phyloP scores from a whole-genome alignment of 805 yeast species.

The Clavispora asparagi region DNA sequence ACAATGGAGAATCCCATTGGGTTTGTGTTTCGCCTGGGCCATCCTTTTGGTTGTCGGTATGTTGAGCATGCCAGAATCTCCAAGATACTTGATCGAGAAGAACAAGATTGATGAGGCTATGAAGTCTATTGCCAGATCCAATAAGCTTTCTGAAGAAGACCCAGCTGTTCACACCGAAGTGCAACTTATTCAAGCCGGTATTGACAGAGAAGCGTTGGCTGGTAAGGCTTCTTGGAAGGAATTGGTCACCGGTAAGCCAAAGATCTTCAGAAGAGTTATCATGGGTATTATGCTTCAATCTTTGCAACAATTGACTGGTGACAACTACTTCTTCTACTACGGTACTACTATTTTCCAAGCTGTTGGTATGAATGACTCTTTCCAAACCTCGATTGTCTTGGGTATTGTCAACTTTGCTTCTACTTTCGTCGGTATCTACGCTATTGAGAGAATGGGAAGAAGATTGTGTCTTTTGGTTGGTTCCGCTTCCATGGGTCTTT shows the following conservation, averaged over 20 bases:
- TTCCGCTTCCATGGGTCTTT: slow-evolving; percentile 47
- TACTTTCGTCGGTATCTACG: slow-evolving; percentile 47
- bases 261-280: slow-evolving; percentile 48
- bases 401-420: slow-evolving; percentile 53
- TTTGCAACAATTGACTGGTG: slow-evolving; percentile 55
- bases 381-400: slow-evolving; percentile 49
- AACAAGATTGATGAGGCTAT: slow-evolving; percentile 48
- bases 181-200: slow-evolving; percentile 50
- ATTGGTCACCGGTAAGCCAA: slow-evolving; percentile 58
- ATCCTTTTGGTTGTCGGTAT: slow-evolving; percentile 44
- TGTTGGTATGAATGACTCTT: slow-evolving; percentile 49
- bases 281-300: slow-evolving; percentile 48
- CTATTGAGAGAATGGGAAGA: slow-evolving; percentile 52
- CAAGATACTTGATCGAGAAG: slow-evolving; percentile 54
- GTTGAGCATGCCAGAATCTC: slow-evolving; percentile 64
- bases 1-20: slow-evolving; percentile 66
- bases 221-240: slow-evolving; percentile 67
- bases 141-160: slow-evolving; percentile 50
- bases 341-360: slow-evolving; percentile 52
- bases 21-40: slow-evolving; percentile 45
- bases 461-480: slow-evolving; percentile 46
- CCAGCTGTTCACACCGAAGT: slow-evolving; percentile 51
- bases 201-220: slow-evolving; percentile 55
- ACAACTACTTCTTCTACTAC: slow-evolving; percentile 59
- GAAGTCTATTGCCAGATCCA: slow-evolving; percentile 49